These are phyloP conservation scores for Acanthamoeba culbertsoni DNA, from an alignment of 208 protist genomes.

Conservation along the genomic window DNA sequence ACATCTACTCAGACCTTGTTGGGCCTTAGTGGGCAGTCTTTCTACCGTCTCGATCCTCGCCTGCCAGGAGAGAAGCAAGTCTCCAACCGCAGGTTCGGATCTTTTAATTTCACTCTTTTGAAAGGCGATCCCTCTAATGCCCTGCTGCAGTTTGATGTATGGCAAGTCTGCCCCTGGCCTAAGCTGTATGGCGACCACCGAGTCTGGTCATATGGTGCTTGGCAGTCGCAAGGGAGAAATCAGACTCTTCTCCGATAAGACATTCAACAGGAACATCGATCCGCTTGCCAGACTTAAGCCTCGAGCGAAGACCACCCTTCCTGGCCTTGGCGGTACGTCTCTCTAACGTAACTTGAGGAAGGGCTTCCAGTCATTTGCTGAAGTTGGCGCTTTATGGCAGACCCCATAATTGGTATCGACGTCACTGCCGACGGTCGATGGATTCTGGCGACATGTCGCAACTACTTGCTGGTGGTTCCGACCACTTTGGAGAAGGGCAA, in stretches of 20 bases:
- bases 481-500: conserved; percentile 61
- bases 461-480: conserved; percentile 78
- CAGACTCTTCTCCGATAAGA: conserved; percentile 73
- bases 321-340: conserved; percentile 78
- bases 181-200: conserved; percentile 64
- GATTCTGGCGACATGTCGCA: conserved; percentile 80
- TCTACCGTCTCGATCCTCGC: conserved; percentile 79
- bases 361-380: too few species aligned
- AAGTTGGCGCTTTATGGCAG: too few species aligned
- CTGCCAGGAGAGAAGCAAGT: conserved; percentile 66
- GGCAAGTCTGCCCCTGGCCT: background rate
- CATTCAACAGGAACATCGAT: conserved; percentile 36
- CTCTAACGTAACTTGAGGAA: too few species aligned
- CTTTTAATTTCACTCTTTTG: background rate
- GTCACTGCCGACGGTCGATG: conserved; percentile 79
- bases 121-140: background rate
- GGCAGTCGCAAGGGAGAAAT: conserved; percentile 83
- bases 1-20: conserved; percentile 61
- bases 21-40: conserved; percentile 66
- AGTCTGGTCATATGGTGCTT: conserved; percentile 73
- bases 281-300: background rate
- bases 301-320: conserved; percentile 79
- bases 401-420: conserved; percentile 81
- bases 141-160: background rate
- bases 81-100: conserved; percentile 49